These are phyloP conservation scores for Trichoderma arundinaceum DNA, from an alignment of 2,329 filamentous ascomycete species.

Conservation along the genomic window DNA sequence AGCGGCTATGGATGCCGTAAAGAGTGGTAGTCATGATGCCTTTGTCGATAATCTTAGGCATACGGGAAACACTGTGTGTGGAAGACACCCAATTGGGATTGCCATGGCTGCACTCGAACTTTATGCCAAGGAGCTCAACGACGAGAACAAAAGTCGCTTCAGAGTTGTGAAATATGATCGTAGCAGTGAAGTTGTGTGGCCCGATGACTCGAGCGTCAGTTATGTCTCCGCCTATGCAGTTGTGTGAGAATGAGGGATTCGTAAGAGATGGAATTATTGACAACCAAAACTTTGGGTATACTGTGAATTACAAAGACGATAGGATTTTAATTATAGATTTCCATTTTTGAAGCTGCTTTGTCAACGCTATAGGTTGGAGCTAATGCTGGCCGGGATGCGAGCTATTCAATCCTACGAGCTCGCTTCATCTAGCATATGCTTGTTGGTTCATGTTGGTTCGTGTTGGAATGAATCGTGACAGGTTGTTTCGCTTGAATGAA, in stretches of 20 bases:
- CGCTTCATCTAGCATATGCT: background rate
- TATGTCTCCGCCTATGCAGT: constrained; percentile 93
- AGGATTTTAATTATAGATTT: constrained; percentile 3
- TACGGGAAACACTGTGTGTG: constrained; percentile 92
- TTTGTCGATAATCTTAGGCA: constrained; percentile 72
- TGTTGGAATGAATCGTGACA: background rate
- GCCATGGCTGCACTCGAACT: constrained; percentile 85
- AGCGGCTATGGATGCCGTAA: constrained; percentile 82
- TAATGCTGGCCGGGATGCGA: background rate
- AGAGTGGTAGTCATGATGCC: constrained; percentile 70
- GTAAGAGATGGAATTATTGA: constrained; percentile 11
- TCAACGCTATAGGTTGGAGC: background rate
- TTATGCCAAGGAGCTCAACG: constrained; percentile 51
- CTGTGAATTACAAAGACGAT: background rate
- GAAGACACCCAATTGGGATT: constrained; percentile 91
- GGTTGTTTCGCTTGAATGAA: background rate
- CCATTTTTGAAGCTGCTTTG: constrained; percentile 13
- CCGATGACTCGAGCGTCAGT: constrained; percentile 84
- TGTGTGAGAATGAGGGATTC: constrained; percentile 49
- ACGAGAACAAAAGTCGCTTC: constrained; percentile 63
- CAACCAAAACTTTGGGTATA: background rate
- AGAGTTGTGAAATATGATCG: constrained; percentile 85
- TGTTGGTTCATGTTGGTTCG: background rate
- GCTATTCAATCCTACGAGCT: background rate
- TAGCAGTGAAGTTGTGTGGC: constrained; percentile 73